These are phyloP conservation scores for Mycena sanguinolenta DNA, from an alignment of 768 basidiomycete genomes.

Conservation along the genomic window DNA sequence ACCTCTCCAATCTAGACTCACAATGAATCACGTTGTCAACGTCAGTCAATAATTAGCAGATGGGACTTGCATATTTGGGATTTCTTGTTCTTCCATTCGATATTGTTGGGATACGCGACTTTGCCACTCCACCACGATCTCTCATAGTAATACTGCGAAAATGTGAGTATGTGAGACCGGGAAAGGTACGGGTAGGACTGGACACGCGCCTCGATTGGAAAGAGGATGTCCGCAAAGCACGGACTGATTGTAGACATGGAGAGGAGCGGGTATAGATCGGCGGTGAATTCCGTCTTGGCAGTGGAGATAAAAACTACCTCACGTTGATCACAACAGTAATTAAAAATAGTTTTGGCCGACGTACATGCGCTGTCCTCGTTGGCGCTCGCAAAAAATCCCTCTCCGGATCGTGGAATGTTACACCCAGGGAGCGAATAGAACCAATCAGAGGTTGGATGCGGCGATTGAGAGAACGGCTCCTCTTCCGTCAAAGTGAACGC, in stretches of 20 bases:
- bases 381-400: conserved; percentile 7
- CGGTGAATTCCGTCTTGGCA: conserved; percentile 19
- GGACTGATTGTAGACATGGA: conserved; percentile 16
- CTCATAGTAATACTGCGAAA: conserved; percentile 14
- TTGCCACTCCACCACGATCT: conserved; percentile 15
- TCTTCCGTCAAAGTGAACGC: conserved; percentile 4
- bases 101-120: conserved; percentile 18
- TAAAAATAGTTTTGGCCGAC: background rate
- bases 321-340: background rate
- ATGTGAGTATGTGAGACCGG: background rate
- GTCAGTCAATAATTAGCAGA: too few relatives aligned
- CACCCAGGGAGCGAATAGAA: conserved; percentile 8
- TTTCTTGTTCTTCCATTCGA: conserved; percentile 13
- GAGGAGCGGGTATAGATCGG: conserved; percentile 24
- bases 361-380: conserved; percentile 26
- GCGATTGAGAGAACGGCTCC: conserved; percentile 8
- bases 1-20: conserved; percentile 24
- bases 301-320: conserved; percentile 11
- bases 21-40: background rate
- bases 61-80: conserved; percentile 16
- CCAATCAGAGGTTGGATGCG: conserved; percentile 15
- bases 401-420: background rate
- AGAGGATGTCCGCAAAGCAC: conserved; percentile 27
- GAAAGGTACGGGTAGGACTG: too few relatives aligned
- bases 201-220: conserved; percentile 24